Base-by-base conservation (phyloP, 2,329 filamentous ascomycete species). In the Curvularia hawaiiensis region DNA sequence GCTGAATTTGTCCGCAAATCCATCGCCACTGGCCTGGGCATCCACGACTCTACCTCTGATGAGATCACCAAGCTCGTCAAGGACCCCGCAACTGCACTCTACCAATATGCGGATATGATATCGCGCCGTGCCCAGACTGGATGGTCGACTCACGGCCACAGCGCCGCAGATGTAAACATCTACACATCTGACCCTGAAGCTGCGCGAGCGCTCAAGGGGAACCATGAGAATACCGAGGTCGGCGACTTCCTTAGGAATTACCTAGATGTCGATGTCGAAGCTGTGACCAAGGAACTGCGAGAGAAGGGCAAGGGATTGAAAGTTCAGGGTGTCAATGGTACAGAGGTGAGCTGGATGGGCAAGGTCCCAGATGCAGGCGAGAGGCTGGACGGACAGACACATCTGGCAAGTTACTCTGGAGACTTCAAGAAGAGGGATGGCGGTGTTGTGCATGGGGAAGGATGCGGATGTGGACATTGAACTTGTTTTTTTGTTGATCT, bases 141-240 rank as follows among this genome's bases (percentile, higher is more conserved):
- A 14, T 99, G 95, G 95, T 89, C 86, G 62, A 97, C 93, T 0
- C 94, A 97, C 75, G 95, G 95, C 28, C 95, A 99, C 79, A 70
- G 71, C 72, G 95, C 89, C 50, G 92, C 95, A 8, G 95, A 99
- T 73, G 95, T 99, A 48, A 99, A 99, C 76, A 91, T 99, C 65
- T 99, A 98, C 79, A 89, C 90, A 51, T 93, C 90, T 0, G 88
- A 90, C 3, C 82, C 85, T 0, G 82, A 85, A 38, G 79, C 80
- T 30, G 85, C 88, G 0, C 83, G 85, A 43, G 81, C 83, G 14
- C 82, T 97, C 7, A 80, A 85, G 3, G 94, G 94, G 8, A 98
- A 98, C 75, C 88, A 96, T 53, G 95, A 99, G 80, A 99, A 99
- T 74, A 98, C 89, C 0, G 92, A 98, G 26, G 84, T 99, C 1